Base-by-base conservation (phyloP, 2,329 filamentous ascomycete species). In the Fusarium aywerte region DNA sequence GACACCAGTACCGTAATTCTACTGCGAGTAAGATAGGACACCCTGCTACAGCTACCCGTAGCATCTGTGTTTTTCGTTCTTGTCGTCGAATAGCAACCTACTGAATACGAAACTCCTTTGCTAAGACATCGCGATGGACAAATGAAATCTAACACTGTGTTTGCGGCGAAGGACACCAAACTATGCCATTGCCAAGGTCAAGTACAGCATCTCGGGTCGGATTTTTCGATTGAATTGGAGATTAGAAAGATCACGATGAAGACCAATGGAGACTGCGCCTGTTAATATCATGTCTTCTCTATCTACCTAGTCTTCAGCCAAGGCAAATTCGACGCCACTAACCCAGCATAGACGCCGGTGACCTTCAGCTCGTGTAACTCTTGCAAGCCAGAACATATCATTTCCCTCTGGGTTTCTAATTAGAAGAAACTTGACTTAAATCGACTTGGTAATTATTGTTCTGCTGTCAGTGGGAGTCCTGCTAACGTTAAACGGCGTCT, bases 241-340 rank as follows among this genome's bases (percentile, higher is more conserved):
- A n/a, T n/a, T n/a, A n/a, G n/a, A n/a, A n/a, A n/a, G n/a, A n/a
- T n/a, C n/a, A n/a, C n/a, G n/a, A n/a, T n/a, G n/a, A n/a, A n/a
- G n/a, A n/a, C n/a, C n/a, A n/a, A n/a, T n/a, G n/a, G n/a, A n/a
- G n/a, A n/a, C n/a, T n/a, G n/a, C n/a, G n/a, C n/a, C n/a, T n/a
- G n/a, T n/a, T n/a, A n/a, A n/a, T n/a, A n/a, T n/a, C n/a, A 13
- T 1, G 21, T 5, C 15, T 3, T 29, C 4, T 2, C 9, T 48
- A 49, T 62, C 45, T 52, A 50, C 63, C 62, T 66, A 15, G 15
- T 20, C 18, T 18, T 16, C 35, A 52, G 50, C 57, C 32, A 63
- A 63, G 62, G 62, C 62, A 49, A 58, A 65, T 18, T 67, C 8
- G 7, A 21, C 23, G 18, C 11, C 23, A 25, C 10, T 16, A 8